A percentile compares a stretch with the other conserved stretches of the same genome.
Conservation (phyloP, 164 flowering plant species). For the Malania oleifera region DNA sequence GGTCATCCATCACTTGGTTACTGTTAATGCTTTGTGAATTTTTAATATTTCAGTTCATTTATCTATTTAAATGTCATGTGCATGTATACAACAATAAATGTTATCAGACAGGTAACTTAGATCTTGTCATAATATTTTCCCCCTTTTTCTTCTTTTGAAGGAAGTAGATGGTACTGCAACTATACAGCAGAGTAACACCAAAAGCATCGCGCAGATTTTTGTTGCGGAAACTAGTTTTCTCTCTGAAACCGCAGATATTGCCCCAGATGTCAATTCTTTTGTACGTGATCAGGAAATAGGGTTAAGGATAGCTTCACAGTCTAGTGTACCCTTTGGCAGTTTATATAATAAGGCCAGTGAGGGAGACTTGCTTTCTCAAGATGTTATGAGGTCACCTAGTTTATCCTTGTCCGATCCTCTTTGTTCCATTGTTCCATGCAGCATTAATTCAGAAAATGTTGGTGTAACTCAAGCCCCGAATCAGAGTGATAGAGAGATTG, state of each 20-base stretch:
- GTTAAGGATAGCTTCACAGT: conserved; percentile 24
- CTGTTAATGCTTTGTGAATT: too few relatives aligned
- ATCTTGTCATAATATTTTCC: neutral
- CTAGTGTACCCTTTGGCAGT: conserved; percentile 31
- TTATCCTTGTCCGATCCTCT: conserved; percentile 67
- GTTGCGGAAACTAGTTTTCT: conserved; percentile 58
- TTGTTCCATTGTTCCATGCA: conserved; percentile 88
- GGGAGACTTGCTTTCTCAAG: conserved; percentile 39
- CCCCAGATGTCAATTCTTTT: conserved; percentile 54
- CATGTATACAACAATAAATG: too few relatives aligned
- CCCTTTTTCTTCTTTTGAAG: conserved; percentile 15
- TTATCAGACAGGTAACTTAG: too few relatives aligned
- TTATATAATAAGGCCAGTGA: conserved; percentile 20
- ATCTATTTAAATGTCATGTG: too few relatives aligned
- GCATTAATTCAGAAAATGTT: conserved; percentile 41
- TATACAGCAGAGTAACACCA: conserved; percentile 10
- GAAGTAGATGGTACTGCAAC: conserved; percentile 21
- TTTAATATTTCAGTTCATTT: too few relatives aligned
- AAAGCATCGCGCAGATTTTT: conserved; percentile 28
- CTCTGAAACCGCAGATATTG: conserved; percentile 67
- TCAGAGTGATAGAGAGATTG: conserved; percentile 18
- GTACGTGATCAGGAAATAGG: conserved; percentile 31
- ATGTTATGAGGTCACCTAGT: conserved; percentile 31
- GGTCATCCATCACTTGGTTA: too few relatives aligned
- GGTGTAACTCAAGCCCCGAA: conserved; percentile 10